phyloP scores from a whole-genome alignment of 371 early-diverging fungal species.

The Rhizopus sp. region DNA sequence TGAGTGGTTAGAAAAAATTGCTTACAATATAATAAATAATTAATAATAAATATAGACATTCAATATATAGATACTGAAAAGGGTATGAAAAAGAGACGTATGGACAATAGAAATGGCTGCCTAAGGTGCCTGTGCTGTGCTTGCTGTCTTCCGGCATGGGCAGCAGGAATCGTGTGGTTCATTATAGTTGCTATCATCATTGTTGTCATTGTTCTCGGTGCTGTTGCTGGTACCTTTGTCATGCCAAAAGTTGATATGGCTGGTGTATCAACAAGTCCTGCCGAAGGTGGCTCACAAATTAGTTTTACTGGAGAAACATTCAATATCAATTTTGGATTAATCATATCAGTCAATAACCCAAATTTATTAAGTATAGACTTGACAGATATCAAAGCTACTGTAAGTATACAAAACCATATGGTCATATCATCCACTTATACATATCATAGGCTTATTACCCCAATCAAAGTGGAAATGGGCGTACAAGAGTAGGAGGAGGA shows the following conservation, averaged over 20 bases:
- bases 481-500: slow-evolving; percentile 49
- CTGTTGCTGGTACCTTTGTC: slow-evolving; percentile 37
- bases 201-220: slow-evolving; percentile 36
- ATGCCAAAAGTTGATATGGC: slow-evolving; percentile 38
- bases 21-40: neutral
- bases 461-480: slow-evolving; percentile 21
- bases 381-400: slow-evolving; percentile 38
- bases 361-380: slow-evolving; percentile 39
- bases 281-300: slow-evolving; percentile 28
- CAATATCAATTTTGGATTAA: slow-evolving; percentile 40
- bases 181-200: slow-evolving; percentile 43
- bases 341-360: slow-evolving; percentile 41
- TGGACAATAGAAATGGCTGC: slow-evolving; percentile 38
- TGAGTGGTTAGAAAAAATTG: slow-evolving; percentile 3
- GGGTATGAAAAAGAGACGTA: slow-evolving; percentile 17
- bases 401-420: slow-evolving; percentile 19
- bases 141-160: slow-evolving; percentile 49
- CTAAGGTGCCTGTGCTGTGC: slow-evolving; percentile 44
- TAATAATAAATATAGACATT: neutral
- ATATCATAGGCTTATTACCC: slow-evolving; percentile 50
- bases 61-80: slow-evolving; percentile 7
- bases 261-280: slow-evolving; percentile 29
- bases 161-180: slow-evolving; percentile 39
- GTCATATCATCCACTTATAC: slow-evolving; percentile 7
- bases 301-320: slow-evolving; percentile 26